These are phyloP conservation scores for Phragmites australis DNA, from an alignment of 176 grass and related monocot genomes.

Conservation along the genomic window DNA sequence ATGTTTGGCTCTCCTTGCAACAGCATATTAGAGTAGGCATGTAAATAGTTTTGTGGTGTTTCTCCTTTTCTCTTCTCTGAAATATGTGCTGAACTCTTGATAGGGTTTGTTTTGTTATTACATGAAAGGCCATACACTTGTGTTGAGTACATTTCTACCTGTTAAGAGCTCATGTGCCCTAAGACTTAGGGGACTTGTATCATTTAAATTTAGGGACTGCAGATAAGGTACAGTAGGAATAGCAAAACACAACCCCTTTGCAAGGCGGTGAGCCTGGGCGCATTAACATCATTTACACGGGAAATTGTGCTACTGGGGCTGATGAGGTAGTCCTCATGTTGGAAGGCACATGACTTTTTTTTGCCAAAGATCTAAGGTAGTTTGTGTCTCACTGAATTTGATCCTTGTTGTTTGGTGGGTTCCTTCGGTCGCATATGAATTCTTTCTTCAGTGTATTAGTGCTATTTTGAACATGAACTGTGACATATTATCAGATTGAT, in stretches of 20 bases:
- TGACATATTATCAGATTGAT: background rate
- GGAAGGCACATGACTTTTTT: conserved; percentile 16
- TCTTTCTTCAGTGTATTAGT: background rate
- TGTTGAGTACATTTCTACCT: background rate
- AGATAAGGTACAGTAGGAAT: background rate
- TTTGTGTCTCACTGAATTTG: background rate
- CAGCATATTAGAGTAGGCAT: conserved; percentile 8
- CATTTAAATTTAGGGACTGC: conserved; percentile 10
- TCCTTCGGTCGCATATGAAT: background rate
- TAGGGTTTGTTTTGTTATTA: background rate
- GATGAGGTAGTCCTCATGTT: background rate
- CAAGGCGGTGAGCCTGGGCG: background rate
- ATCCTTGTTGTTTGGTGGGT: background rate
- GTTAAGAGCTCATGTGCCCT: conserved; percentile 14
- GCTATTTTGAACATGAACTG: background rate
- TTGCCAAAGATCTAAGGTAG: conserved; percentile 13
- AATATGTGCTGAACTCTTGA: background rate
- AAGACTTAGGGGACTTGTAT: background rate
- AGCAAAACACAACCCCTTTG: background rate
- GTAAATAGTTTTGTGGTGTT: background rate
- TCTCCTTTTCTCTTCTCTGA: conserved; percentile 5
- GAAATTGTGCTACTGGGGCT: background rate
- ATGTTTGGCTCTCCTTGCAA: background rate
- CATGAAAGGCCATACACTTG: background rate
- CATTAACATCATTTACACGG: conserved; percentile 5